Conservation (phyloP, 768 basidiomycete species). For the Phylloporus sp. region DNA sequence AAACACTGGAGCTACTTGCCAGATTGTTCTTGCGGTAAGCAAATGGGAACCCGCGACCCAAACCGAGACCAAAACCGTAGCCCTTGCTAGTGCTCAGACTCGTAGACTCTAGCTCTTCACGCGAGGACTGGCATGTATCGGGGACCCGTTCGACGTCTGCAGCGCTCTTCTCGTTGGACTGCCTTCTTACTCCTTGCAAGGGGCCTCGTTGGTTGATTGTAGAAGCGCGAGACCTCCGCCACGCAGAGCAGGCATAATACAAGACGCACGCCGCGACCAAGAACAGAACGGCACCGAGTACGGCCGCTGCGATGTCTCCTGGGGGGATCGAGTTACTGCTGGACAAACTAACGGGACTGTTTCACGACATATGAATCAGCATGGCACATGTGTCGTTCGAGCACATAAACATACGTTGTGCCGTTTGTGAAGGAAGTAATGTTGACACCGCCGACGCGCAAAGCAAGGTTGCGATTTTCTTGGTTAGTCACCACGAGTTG, state of each 20-base stretch:
- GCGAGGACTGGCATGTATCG: constrained; percentile 7
- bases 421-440: constrained; percentile 35
- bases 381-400: background rate
- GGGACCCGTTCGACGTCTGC: constrained; percentile 10
- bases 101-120: constrained; percentile 24
- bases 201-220: constrained; percentile 8
- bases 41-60: constrained; percentile 26
- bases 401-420: constrained; percentile 29
- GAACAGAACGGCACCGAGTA: constrained; percentile 50
- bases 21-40: constrained; percentile 21
- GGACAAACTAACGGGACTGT: constrained; percentile 15
- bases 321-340: constrained; percentile 30
- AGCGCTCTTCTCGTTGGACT: background rate
- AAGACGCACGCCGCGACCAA: constrained; percentile 41
- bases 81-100: constrained; percentile 31
- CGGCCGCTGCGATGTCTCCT: constrained; percentile 65
- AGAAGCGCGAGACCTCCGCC: constrained; percentile 42
- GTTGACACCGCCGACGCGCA: constrained; percentile 48
- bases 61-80: constrained; percentile 32
- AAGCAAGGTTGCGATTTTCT: constrained; percentile 45
- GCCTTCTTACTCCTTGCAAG: background rate
- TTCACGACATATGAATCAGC: constrained; percentile 10
- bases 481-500: constrained; percentile 52
- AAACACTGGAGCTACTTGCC: constrained; percentile 19
- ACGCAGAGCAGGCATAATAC: constrained; percentile 43